phyloP scores from a whole-genome alignment of 2,329 filamentous ascomycete species.

The Arthrobotrys entomopaga region DNA sequence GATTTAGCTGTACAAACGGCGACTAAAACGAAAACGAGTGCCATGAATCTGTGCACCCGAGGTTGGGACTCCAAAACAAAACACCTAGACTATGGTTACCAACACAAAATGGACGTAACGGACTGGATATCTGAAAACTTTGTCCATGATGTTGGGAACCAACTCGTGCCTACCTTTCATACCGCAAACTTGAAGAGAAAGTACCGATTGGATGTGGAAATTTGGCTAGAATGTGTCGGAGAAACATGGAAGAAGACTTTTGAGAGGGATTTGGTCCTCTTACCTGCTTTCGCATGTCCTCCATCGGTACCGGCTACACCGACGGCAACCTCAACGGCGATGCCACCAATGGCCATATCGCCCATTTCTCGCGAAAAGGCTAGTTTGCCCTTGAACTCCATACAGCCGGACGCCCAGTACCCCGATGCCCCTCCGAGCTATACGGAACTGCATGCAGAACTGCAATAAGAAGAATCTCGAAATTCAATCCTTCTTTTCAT shows the following conservation, averaged over 20 bases:
- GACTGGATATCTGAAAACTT: slow-evolving; percentile 48
- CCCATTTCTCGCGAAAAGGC: slow-evolving; percentile 13
- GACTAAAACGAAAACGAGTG: slow-evolving; percentile 20
- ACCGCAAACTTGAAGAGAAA: slow-evolving; percentile 43
- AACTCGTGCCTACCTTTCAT: slow-evolving; percentile 44
- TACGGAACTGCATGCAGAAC: slow-evolving; percentile 16
- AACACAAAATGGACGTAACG: slow-evolving; percentile 37
- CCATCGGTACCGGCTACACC: background rate
- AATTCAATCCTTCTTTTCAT: too few species aligned
- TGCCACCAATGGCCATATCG: slow-evolving; percentile 15
- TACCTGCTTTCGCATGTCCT: slow-evolving; percentile 31
- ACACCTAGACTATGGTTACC: slow-evolving; percentile 38
- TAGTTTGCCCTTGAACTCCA: slow-evolving; percentile 21
- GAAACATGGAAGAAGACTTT: slow-evolving; percentile 51
- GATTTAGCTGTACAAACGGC: slow-evolving; percentile 30
- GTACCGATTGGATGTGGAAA: slow-evolving; percentile 37
- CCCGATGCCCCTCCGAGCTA: slow-evolving; percentile 39
- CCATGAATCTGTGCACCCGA: slow-evolving; percentile 36
- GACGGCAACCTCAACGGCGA: slow-evolving; percentile 14
- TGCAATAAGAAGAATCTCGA: too few species aligned
- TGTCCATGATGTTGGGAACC: slow-evolving; percentile 38
- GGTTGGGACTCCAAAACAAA: slow-evolving; percentile 31
- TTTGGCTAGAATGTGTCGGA: slow-evolving; percentile 44
- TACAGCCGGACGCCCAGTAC: slow-evolving; percentile 30
- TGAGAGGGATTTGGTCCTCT: slow-evolving; percentile 37